Evolutionary conservation across 805 yeast species (phyloP).

Genomic region (Metschnikowia borealis): DNA sequence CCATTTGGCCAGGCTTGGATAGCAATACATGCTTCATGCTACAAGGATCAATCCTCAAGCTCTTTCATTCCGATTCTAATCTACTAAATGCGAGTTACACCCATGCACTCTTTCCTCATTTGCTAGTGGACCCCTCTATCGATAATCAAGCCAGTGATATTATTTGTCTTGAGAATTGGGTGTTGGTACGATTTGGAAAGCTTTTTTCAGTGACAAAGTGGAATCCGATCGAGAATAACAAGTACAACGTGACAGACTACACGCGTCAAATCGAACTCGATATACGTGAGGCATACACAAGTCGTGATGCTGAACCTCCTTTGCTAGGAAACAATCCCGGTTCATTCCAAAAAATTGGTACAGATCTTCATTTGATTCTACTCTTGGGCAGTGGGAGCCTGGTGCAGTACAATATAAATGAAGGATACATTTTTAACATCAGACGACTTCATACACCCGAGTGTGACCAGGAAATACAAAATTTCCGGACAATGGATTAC

Average conservation of each 20-base stretch:
- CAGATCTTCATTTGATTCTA: background rate
- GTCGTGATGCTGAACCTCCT: background rate
- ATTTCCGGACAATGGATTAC: background rate
- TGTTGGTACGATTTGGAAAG: background rate
- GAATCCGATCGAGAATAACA: background rate
- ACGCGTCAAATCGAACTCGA: background rate
- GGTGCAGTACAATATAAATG: background rate
- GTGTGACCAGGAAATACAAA: background rate
- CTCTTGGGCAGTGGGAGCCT: background rate
- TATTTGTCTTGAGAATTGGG: background rate
- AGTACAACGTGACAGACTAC: background rate
- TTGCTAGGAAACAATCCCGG: background rate
- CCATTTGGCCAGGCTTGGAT: slow-evolving; percentile 3
- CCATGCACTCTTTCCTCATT: background rate
- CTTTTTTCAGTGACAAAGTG: background rate
- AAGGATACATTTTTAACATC: background rate
- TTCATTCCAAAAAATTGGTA: background rate
- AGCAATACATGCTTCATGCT: background rate
- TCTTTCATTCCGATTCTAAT: background rate
- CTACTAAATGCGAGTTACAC: background rate
- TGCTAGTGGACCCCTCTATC: background rate
- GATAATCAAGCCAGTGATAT: background rate
- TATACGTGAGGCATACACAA: background rate
- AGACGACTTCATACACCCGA: background rate
- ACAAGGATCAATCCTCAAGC: background rate